Evolutionary conservation across 2,329 filamentous ascomycete genomes (phyloP).

Genomic region (Botryosphaeria agaves): DNA sequence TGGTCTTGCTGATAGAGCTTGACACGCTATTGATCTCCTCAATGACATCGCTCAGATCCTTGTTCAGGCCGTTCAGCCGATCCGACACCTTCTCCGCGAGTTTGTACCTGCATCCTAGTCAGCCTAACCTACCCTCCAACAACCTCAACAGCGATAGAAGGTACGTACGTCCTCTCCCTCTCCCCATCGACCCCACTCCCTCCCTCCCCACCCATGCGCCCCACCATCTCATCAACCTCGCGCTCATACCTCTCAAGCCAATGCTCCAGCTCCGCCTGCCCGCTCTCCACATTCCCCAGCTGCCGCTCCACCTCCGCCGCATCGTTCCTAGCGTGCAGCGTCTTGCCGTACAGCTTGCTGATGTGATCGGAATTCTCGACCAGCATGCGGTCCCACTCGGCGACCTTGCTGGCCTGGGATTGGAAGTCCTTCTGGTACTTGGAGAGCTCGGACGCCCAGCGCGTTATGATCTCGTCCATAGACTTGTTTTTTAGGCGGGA

Average conservation of each 20-base stretch:
- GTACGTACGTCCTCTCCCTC: conserved; percentile 66
- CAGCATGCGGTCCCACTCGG: conserved; percentile 78
- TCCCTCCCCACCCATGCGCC: conserved; percentile 43
- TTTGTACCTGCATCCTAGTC: conserved; percentile 44
- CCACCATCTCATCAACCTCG: conserved; percentile 79
- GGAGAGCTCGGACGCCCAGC: conserved; percentile 87
- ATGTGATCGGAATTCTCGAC: conserved; percentile 94
- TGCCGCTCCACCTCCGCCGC: conserved; percentile 90
- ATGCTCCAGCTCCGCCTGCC: conserved; percentile 75
- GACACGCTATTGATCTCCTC: conserved; percentile 94
- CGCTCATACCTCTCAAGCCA: conserved; percentile 85
- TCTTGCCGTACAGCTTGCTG: conserved; percentile 77
- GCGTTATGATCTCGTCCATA: conserved; percentile 96
- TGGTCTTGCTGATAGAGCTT: conserved; percentile 74
- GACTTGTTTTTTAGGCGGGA: conserved; percentile 95
- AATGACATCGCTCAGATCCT: conserved; percentile 88
- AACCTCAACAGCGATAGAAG: conserved; percentile 1
- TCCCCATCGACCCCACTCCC: conserved; percentile 70
- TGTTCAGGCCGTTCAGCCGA: conserved; percentile 81
- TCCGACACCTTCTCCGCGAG: conserved; percentile 85
- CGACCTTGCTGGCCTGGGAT: conserved; percentile 70
- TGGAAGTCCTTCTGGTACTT: conserved; percentile 98
- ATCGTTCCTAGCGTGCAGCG: conserved; percentile 83
- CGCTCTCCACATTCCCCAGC: conserved; percentile 71
- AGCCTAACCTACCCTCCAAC: too few relatives aligned